Evolutionary conservation across 163 green algal species (phyloP), one percentile per base, ranked within the genome.

Genomic region (Prototheca wickerhamii): DNA sequence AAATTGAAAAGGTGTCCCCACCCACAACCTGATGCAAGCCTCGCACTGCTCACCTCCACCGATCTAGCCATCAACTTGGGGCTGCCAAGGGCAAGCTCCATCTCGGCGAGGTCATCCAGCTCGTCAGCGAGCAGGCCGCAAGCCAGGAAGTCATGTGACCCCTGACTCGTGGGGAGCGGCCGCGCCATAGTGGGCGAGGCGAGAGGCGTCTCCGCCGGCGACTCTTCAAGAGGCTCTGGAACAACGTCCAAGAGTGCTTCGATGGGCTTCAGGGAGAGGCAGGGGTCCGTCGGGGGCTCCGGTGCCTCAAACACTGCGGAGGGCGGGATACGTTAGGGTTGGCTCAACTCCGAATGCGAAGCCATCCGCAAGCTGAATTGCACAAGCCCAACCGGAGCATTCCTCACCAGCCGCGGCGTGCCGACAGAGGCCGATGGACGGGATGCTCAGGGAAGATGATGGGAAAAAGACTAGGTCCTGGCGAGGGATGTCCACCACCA

Each of bases 71-170:
- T 1, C 46, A 75, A 51, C 61, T 75, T 69, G 31, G 63, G 54
- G 54, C 54, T 57, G 30, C 28, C 23, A 21, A 58, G 20, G 17
- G 34, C 18, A 1, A 23, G 20, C 20, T 72, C 42, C 5, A 46
- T 8, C 10, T 34, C 2, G 20, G 52, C 3, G n/a, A 75, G 55
- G 33, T 75, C 61, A 7, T 40, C 54, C 53, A 70, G 61, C 61
- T 75, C 68, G 12, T 69, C 68, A 28, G 59, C 42, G 20, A 49
- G 61, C 35, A 75, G 52, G 4, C 68, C 68, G 28, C 68, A 75
- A 25, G 68, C 34, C 8, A 75, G 54, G 29, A 75, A 34, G 25
- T 59, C 68, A 0, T 42, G 10, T 21, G 15, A 43, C 21, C 4
- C 25, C 57, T 12, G 51, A 69, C 4, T 40, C 25, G 26, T 33